A percentile compares a stretch with the other conserved stretches of the same genome.
Conservation (phyloP, 176 grass and related monocot species). For the Carex myosuroides region DNA sequence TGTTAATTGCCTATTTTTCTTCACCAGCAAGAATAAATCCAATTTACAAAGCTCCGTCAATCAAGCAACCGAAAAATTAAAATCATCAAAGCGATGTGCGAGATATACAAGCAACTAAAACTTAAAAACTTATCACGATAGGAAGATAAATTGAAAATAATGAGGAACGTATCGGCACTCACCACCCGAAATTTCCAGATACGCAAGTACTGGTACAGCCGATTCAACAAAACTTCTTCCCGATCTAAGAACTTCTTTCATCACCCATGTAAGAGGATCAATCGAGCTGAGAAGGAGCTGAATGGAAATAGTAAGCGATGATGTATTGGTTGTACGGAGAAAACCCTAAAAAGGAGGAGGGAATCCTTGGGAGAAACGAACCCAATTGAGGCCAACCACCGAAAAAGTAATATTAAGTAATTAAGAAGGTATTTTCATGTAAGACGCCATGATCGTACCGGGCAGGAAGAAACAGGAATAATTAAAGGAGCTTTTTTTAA, state of each 20-base stretch:
- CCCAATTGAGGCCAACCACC: conserved; percentile 11
- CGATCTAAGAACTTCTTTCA: conserved; percentile 15
- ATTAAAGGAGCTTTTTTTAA: conserved; percentile 21
- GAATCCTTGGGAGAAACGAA: not conserved
- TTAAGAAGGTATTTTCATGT: not conserved
- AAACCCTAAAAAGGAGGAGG: not conserved
- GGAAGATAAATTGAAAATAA: not conserved
- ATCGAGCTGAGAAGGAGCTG: not conserved
- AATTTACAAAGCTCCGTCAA: not conserved
- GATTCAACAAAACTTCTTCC: not conserved
- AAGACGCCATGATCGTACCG: conserved; percentile 20
- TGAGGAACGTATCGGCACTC: conserved; percentile 27
- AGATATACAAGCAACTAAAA: not conserved
- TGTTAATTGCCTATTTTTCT: not conserved
- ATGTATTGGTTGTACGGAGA: conserved; percentile 2
- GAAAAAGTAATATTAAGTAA: conserved; percentile 10
- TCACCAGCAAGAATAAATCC: not conserved
- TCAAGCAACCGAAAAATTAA: not conserved
- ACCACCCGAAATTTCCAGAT: conserved; percentile 11
- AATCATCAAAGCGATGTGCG: not conserved
- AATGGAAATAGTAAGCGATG: not conserved
- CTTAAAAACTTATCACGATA: not conserved
- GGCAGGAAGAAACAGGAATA: conserved; percentile 14
- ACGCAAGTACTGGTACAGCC: not conserved
- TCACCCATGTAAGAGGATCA: conserved; percentile 2